Conservation (phyloP, 768 basidiomycete species). For the Pleurotus cornucopiae region DNA sequence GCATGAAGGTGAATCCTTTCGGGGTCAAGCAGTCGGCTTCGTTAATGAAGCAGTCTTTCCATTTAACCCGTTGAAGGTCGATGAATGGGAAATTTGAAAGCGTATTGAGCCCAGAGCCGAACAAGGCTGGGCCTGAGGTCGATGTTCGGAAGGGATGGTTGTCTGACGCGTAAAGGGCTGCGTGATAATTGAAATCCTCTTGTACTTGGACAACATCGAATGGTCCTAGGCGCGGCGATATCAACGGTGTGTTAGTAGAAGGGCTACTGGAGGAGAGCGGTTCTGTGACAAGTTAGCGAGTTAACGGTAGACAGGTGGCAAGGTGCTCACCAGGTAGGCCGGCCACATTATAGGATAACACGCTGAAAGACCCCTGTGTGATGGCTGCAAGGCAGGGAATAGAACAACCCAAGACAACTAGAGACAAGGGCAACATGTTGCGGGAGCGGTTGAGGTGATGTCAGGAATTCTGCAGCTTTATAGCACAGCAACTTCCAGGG, state of each 20-base stretch:
- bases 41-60: conserved; percentile 25
- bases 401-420: neutral
- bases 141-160: conserved; percentile 31
- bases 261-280: conserved; percentile 25
- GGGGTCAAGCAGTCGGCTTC: conserved; percentile 33
- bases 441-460: neutral
- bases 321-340: conserved; percentile 25
- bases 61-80: conserved; percentile 27
- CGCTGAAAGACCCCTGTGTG: conserved; percentile 20
- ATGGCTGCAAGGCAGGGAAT: conserved; percentile 13
- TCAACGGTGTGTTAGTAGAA: conserved; percentile 23
- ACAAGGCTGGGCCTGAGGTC: conserved; percentile 29
- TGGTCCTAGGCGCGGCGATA: conserved; percentile 25
- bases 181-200: conserved; percentile 37
- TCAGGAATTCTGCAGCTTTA: neutral
- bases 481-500: neutral
- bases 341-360: conserved; percentile 29
- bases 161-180: conserved; percentile 28
- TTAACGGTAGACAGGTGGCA: neutral
- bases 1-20: conserved; percentile 35
- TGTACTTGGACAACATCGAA: conserved; percentile 30
- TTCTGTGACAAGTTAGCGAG: conserved; percentile 13
- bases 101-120: conserved; percentile 33
- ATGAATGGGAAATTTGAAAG: conserved; percentile 29
- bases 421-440: neutral